phyloP scores from a whole-genome alignment of 2,329 filamentous ascomycete genomes.

The Nakataea oryzae region DNA sequence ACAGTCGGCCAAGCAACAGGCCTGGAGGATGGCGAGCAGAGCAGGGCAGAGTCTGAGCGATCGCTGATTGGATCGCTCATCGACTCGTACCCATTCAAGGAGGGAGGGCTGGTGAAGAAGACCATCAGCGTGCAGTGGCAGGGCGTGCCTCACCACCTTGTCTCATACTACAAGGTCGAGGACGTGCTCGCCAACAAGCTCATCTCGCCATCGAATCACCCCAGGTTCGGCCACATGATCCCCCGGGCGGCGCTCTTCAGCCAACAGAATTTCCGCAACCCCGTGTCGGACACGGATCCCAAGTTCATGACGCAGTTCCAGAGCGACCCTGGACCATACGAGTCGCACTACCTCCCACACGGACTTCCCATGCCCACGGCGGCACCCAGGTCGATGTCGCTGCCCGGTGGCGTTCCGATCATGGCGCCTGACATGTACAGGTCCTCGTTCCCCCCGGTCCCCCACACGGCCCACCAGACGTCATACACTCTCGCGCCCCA shows the following conservation, averaged over 20 bases:
- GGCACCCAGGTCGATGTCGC: background rate
- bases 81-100: conserved; percentile 85
- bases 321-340: background rate
- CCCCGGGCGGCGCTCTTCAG: conserved; percentile 48
- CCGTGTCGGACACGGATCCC: conserved; percentile 1
- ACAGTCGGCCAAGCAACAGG: background rate
- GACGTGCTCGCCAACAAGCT: conserved; percentile 60
- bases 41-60: conserved; percentile 16
- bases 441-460: background rate
- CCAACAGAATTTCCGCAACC: conserved; percentile 52
- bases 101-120: conserved; percentile 78
- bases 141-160: conserved; percentile 71
- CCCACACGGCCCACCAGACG: background rate
- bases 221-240: conserved; percentile 34
- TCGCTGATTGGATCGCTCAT: conserved; percentile 67
- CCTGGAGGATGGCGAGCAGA: background rate
- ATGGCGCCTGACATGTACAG: background rate
- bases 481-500: background rate
- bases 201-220: conserved; percentile 44
- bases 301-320: background rate
- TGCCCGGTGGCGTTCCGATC: background rate
- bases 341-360: background rate
- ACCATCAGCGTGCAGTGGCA: conserved; percentile 73
- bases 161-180: conserved; percentile 78
- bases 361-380: background rate